Evolutionary conservation across 805 yeast genomes (phyloP).

Genomic region (Ogataea nitratoaversa): DNA sequence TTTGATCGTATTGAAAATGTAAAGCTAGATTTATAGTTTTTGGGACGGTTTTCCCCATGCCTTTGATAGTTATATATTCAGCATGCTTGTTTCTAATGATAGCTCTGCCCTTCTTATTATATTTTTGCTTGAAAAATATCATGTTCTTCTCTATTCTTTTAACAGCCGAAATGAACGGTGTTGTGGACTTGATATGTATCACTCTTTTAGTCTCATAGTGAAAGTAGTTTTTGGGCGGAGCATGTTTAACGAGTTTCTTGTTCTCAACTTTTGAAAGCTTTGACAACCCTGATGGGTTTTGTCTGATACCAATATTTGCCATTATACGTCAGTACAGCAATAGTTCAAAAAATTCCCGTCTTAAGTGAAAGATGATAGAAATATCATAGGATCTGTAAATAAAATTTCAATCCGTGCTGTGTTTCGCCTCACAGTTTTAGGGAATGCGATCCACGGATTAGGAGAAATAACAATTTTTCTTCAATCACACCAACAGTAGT

Average conservation of each 20-base stretch:
- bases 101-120: constrained; percentile 38
- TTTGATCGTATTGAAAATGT: constrained; percentile 49
- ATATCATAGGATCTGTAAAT: no score
- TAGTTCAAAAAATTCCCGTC: no score
- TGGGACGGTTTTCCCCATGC: constrained; percentile 72
- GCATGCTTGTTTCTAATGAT: constrained; percentile 21
- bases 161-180: constrained; percentile 72
- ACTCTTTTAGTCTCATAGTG: constrained; percentile 43
- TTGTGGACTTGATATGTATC: constrained; percentile 54
- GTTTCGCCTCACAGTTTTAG: no score
- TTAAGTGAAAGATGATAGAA: not conserved
- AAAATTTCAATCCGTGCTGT: no score
- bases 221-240: constrained; percentile 43
- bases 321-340: not conserved
- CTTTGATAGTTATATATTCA: constrained; percentile 52
- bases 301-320: not conserved
- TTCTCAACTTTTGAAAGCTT: constrained; percentile 15
- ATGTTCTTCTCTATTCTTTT: constrained; percentile 58
- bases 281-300: constrained; percentile 1
- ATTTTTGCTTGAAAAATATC: constrained; percentile 28
- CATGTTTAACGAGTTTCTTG: constrained; percentile 48
- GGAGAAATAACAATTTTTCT: no score
- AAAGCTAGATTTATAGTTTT: constrained; percentile 60
- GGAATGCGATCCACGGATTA: no score
- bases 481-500: no score